Evolutionary conservation across 2,329 filamentous ascomycete genomes (phyloP), one percentile per base, ranked within the genome.

Genomic region (Magnaporthales sp.): DNA sequence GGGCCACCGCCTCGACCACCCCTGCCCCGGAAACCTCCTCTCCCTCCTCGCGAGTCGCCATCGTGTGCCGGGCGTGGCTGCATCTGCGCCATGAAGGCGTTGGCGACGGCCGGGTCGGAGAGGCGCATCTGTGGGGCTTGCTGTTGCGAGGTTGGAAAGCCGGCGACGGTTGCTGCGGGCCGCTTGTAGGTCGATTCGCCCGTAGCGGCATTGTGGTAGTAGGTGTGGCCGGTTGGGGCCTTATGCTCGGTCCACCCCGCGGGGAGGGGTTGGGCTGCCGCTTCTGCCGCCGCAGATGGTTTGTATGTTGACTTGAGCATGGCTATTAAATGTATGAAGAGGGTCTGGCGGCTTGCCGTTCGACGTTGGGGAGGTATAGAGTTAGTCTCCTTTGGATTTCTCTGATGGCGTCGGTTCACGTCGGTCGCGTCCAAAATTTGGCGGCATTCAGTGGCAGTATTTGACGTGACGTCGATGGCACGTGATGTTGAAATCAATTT

Each of bases 231-330:
- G 64, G 90, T 89, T 6, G 93, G 93, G 65, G 93, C 92, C 78
- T 89, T 93, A 79, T 97, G 93, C 77, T 96, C 91, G n/a, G 91
- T 92, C 93, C 93, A 97, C 69, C 92, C 93, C 60, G 89, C 83
- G 30, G 89, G 89, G 0, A 97, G 81, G 46, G 91, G 86, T 62
- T 86, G 81, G 51, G 79, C 75, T 66, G 77, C 75, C 63, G 76
- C 73, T 19, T 78, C 72, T 66, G 76, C 75, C 62, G 76, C 73
- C 15, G 78, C 72, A 10, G 84, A 83, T 26, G 87, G 83, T 68
- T 85, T 87, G 77, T 93, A 88, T n/a, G 91, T 93, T 24, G 90
- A 91, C 74, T 88, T 92, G 63, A 94, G 80, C 90, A 92, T 92
- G 10, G 65, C 27, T 19, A n/a, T n/a, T n/a, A n/a, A n/a, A n/a